phyloP scores from a whole-genome alignment of 2,329 filamentous ascomycete species.

The Hypoxylon sp. region DNA sequence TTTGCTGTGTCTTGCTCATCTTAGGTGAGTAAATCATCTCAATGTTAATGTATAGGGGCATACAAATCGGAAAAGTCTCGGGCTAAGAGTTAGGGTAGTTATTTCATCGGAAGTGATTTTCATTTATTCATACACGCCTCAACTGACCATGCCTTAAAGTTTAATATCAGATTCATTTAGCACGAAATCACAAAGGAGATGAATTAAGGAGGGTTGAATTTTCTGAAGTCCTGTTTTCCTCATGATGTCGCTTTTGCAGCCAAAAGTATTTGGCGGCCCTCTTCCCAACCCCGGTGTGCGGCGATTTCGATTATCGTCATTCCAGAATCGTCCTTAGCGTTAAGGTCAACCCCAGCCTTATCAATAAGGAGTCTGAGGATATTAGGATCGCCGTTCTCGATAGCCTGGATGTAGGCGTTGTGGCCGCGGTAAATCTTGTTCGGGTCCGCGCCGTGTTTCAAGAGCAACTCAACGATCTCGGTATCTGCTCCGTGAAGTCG shows the following conservation, averaged over 20 bases:
- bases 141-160: conserved; percentile 8
- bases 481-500: conserved; percentile 69
- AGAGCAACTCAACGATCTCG: conserved; percentile 73
- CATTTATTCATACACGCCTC: conserved; percentile 15
- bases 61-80: background rate
- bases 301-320: conserved; percentile 71
- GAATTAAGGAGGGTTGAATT: background rate
- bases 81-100: background rate
- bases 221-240: background rate
- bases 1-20: background rate
- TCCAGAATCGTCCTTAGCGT: conserved; percentile 67
- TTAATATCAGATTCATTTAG: conserved; percentile 12
- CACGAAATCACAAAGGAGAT: conserved; percentile 16
- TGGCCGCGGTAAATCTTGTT: conserved; percentile 77
- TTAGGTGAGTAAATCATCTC: conserved; percentile 10
- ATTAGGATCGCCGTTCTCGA: conserved; percentile 72
- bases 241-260: conserved; percentile 38
- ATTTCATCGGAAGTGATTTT: conserved; percentile 13
- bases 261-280: conserved; percentile 65
- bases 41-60: background rate
- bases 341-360: conserved; percentile 66
- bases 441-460: conserved; percentile 75
- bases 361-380: conserved; percentile 68
- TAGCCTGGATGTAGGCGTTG: conserved; percentile 75
- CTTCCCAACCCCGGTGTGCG: conserved; percentile 70